Base-by-base conservation (phyloP, 2,329 filamentous ascomycete genomes). In the Talaromyces sp. region DNA sequence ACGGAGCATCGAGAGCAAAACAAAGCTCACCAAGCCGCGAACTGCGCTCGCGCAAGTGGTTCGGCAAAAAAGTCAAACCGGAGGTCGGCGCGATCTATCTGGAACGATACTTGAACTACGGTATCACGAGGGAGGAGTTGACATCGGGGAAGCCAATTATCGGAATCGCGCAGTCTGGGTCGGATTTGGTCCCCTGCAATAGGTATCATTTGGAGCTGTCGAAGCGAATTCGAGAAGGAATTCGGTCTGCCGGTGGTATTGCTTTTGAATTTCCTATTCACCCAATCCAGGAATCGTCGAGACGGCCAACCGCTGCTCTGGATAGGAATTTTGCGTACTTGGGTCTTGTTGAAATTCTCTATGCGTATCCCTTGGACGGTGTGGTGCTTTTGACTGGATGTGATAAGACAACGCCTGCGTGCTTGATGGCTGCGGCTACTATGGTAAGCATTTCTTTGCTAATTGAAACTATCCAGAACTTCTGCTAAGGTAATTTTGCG, bases 401-500 rank as follows among this genome's bases (percentile, higher is more conserved):
- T 68, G 80, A 82, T 63, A 82, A 82, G 74, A 82, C 79, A 5
- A 81, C 79, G 0, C 80, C 80, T 14, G 80, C 79, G 14, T 77
- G 74, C 56, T 68, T 82, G 53, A 82, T 82, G 80, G 80, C 80
- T 14, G 80, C 80, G 4, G 79, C 79, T 43, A 81, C 79, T 2
- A 74, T 82, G 67, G 75, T 77, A 61, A 60, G 68, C 43, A 46
- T 46, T 31, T 21, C 31, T 38, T n/a, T 21, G 19, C 11, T 10
- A 10, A 46, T 21, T 46, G 19, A 19, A 9, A 24, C 19, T 26
- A 53, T 19, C 10, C 21, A 26, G 12, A n/a, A 29, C 31, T 1
- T 21, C 11, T 31, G 51, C 31, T 53, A 19, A 46, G 9, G n/a
- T 3, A 24, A 46, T 5, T 21, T 17, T 11, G 8, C 43, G 7